Percentiles rank a stretch among this genome's conserved stretches.
phyloP scores from a whole-genome alignment of 2,329 filamentous ascomycete species.

The Aquanectria penicillioides region DNA sequence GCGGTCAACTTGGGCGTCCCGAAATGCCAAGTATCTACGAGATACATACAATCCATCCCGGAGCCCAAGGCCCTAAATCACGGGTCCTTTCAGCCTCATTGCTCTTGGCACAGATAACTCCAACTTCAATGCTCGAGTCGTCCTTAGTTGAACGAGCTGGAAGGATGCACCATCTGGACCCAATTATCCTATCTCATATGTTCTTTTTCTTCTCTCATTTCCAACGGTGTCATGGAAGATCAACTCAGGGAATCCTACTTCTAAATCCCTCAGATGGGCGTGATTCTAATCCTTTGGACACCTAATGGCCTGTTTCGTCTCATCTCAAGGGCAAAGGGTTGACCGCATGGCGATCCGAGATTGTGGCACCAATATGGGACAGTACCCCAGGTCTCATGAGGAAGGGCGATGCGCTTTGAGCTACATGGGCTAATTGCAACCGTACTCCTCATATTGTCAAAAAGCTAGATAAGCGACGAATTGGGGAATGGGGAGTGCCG shows the following conservation, averaged over 20 bases:
- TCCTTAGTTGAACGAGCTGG: too few relatives aligned
- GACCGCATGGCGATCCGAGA: not conserved
- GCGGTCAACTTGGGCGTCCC: not conserved
- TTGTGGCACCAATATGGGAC: not conserved
- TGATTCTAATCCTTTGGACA: too few relatives aligned
- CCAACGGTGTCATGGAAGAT: too few relatives aligned
- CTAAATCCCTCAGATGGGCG: too few relatives aligned
- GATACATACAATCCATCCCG: not conserved
- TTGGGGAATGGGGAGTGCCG: not conserved
- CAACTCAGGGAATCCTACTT: too few relatives aligned
- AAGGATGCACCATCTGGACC: too few relatives aligned
- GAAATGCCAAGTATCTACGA: too few relatives aligned
- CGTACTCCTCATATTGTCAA: not conserved
- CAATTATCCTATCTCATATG: too few relatives aligned
- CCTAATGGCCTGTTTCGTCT: not conserved
- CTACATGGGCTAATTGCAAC: not conserved
- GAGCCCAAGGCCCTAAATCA: not conserved
- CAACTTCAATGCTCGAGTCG: too few relatives aligned
- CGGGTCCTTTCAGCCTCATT: too few relatives aligned
- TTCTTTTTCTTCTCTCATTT: too few relatives aligned
- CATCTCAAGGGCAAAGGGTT: not conserved
- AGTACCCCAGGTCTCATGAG: not conserved
- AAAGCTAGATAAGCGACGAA: constrained; percentile 9
- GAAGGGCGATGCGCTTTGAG: not conserved
- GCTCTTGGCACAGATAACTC: too few relatives aligned